Base-by-base conservation (phyloP, 1,139 yeast species). In the Yamadazyma dendronema region DNA sequence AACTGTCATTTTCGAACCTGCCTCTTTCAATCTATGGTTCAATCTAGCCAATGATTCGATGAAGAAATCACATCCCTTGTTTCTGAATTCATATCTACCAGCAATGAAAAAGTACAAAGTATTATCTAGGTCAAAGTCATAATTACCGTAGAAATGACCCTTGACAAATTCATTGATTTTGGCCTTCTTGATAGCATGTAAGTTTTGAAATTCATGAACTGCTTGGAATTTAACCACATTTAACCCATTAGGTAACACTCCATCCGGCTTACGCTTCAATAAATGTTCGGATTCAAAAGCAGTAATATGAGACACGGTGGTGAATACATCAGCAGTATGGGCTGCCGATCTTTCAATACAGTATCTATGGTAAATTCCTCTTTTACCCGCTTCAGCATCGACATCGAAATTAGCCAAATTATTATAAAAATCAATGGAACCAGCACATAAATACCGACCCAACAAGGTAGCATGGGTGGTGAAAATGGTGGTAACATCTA, bases 301-400 rank as follows among this genome's bases (percentile, higher is more conserved):
- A 26, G 98, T 92, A 53, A 92, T 92, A 56, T 92, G 95, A 15
- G 96, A 87, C 12, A 92, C 98, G 0, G 98, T 92, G 30, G 98
- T 92, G 70, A 92, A 92, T 22, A 92, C 98, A 62, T 92, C 98
- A 12, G 96, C 89, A 9, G 94, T 77, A 58, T 92, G 98, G 15
- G 97, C 90, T 6, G 97, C 97, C 2, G 96, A 89, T 41, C 98
- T 77, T 66, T 92, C 98, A 48, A 92, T 85, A 62, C 98, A 92
- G 64, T 92, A 92, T 48, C 98, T 78, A 59, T 92, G 98, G 63
- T 92, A 92, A 50, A 92, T 92, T 38, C 98, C 98, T 51, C 97
- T 74, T 64, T 89, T 90, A 15, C 98, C 98, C 9, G 97, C 97
- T 64, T 92, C 98, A 25, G 94, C 90, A 60, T 92, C 98, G 34